A percentile compares a stretch with the other conserved stretches of the same genome.
Conservation (phyloP, 1,284 basidiomycete genomes). For the Salmacisia buchloeana region DNA sequence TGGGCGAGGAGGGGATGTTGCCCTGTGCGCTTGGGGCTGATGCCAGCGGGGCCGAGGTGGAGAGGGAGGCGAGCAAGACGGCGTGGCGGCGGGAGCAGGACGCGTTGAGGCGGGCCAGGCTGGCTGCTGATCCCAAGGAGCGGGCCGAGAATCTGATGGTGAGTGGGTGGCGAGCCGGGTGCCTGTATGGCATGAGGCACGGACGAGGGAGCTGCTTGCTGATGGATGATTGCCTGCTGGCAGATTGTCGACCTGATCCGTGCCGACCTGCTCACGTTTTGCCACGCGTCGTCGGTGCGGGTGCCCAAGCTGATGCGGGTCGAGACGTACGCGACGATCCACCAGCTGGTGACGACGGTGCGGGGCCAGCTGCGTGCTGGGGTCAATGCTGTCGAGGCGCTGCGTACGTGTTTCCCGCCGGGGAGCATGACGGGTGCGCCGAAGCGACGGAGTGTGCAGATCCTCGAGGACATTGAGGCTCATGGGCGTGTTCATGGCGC, state of each 20-base stretch:
- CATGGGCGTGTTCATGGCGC: constrained; percentile 10
- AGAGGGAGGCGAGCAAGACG: constrained; percentile 21
- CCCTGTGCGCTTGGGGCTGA: neutral
- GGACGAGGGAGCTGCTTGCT: neutral
- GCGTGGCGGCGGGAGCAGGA: constrained; percentile 47
- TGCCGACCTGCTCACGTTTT: constrained; percentile 77
- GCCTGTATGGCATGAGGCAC: neutral
- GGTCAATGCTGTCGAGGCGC: constrained; percentile 43
- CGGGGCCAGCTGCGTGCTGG: constrained; percentile 53
- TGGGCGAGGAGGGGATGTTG: constrained; percentile 31
- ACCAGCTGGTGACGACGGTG: constrained; percentile 92
- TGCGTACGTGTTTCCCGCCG: constrained; percentile 55
- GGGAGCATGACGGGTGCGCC: constrained; percentile 98
- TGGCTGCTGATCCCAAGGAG: constrained; percentile 78
- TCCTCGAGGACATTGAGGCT: constrained; percentile 73
- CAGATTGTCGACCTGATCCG: constrained; percentile 89
- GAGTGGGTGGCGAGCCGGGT: constrained; percentile 19
- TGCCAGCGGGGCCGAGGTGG: constrained; percentile 12
- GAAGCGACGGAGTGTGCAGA: constrained; percentile 85
- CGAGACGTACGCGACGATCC: constrained; percentile 90
- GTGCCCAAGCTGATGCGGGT: constrained; percentile 82
- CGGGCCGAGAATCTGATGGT: constrained; percentile 93
- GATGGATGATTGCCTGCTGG: constrained; percentile 7
- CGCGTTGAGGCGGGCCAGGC: constrained; percentile 50
- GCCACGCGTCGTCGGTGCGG: constrained; percentile 63